Percentiles rank a stretch among this genome's conserved stretches.
Evolutionary conservation across 441 rosid genomes (phyloP).

Genomic region (Populus hybrid): DNA sequence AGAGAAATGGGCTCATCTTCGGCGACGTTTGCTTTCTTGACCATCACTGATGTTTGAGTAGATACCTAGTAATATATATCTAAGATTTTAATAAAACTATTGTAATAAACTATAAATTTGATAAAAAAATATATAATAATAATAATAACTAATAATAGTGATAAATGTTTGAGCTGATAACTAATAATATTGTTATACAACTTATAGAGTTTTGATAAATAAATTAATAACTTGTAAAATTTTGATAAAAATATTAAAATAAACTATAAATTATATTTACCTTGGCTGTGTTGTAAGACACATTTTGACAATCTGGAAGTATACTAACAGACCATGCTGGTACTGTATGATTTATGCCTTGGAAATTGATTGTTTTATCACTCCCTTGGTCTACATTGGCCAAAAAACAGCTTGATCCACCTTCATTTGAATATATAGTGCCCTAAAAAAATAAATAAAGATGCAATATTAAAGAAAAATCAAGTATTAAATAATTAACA

Average conservation of each 20-base stretch:
- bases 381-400: slow-evolving; percentile 34
- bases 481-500: too few relatives aligned
- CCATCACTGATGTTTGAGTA: slow-evolving; percentile 52
- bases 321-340: slow-evolving; percentile 70
- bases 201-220: too few relatives aligned
- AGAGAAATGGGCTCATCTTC: slow-evolving; percentile 32
- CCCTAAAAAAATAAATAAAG: slow-evolving; percentile 26
- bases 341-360: slow-evolving; percentile 26
- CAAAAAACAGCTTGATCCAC: slow-evolving; percentile 50
- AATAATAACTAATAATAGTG: too few relatives aligned
- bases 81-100: too few relatives aligned
- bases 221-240: too few relatives aligned
- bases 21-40: slow-evolving; percentile 42
- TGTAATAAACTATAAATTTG: too few relatives aligned
- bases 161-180: too few relatives aligned
- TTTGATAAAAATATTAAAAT: neutral
- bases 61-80: slow-evolving; percentile 27
- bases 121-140: too few relatives aligned
- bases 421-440: slow-evolving; percentile 36
- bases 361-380: slow-evolving; percentile 32
- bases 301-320: slow-evolving; percentile 49
- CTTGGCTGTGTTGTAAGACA: slow-evolving; percentile 55
- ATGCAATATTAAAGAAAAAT: neutral
- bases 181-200: too few relatives aligned
- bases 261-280: slow-evolving; percentile 14